Evolutionary conservation across 352 stramenopile genomes (phyloP).

Genomic region (Phytophthora hibernalis): DNA sequence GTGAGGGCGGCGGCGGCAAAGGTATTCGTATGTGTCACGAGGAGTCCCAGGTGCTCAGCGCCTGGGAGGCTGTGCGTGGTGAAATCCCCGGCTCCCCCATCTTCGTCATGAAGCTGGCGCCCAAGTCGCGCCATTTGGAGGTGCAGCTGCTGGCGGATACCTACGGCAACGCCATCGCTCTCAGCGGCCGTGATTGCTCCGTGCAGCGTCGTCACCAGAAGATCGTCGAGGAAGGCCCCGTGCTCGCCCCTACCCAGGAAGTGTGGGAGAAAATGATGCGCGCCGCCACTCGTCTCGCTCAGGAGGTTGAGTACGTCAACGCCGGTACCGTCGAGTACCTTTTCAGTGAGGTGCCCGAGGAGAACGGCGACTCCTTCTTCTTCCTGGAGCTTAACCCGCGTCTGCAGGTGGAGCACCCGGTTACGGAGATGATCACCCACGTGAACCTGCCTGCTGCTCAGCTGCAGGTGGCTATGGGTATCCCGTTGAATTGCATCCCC

Average conservation of each 20-base stretch:
- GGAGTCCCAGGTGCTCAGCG: slow-evolving; percentile 91
- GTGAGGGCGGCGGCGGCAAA: slow-evolving; percentile 98
- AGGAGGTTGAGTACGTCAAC: slow-evolving; percentile 99
- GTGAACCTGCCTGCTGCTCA: slow-evolving; percentile 98
- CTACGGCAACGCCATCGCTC: slow-evolving; percentile 98
- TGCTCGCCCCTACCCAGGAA: slow-evolving; percentile 93
- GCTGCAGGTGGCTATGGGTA: slow-evolving; percentile 99
- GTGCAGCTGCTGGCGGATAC: slow-evolving; percentile 99
- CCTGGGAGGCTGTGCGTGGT: slow-evolving; percentile 97
- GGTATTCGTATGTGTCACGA: slow-evolving; percentile 97
- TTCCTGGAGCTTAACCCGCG: slow-evolving; percentile 99
- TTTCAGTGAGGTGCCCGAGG: slow-evolving; percentile 95
- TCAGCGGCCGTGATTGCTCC: slow-evolving; percentile 99
- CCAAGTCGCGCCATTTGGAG: slow-evolving; percentile 98
- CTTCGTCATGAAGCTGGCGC: slow-evolving; percentile 99
- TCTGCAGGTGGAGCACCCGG: slow-evolving; percentile 99
- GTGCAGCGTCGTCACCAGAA: slow-evolving; percentile 99
- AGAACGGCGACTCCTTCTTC: slow-evolving; percentile 96
- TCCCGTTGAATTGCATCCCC: slow-evolving; percentile 98
- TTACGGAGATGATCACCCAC: slow-evolving; percentile 99
- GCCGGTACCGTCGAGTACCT: slow-evolving; percentile 99
- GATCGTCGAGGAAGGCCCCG: slow-evolving; percentile 99
- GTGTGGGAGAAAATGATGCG: slow-evolving; percentile 99
- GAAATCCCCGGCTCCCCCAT: slow-evolving; percentile 99
- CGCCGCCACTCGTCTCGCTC: slow-evolving; percentile 96